Percentiles rank a stretch among this genome's conserved stretches.
These are phyloP conservation scores for Cyclotella baltica DNA, from an alignment of 108 stramenopile species.

Conservation along the genomic window DNA sequence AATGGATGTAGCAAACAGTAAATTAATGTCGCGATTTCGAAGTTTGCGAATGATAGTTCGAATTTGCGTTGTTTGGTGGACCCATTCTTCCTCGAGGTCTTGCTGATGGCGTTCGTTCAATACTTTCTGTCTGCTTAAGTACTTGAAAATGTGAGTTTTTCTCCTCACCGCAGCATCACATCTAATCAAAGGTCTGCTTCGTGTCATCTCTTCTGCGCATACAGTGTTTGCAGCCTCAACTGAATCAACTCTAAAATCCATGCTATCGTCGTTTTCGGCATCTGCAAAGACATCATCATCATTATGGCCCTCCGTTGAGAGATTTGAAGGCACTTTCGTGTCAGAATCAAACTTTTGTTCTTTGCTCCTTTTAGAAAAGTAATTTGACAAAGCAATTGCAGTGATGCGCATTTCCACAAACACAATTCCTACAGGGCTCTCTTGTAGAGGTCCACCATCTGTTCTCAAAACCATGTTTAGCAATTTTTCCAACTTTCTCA, in stretches of 20 bases:
- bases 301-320: neutral
- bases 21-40: conserved; percentile 56
- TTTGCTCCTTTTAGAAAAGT: conserved; percentile 31
- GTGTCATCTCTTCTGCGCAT: neutral
- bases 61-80: conserved; percentile 43
- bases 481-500: conserved; percentile 55
- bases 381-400: conserved; percentile 62
- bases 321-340: neutral
- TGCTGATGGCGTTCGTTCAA: conserved; percentile 1
- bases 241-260: conserved; percentile 6
- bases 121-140: conserved; percentile 26
- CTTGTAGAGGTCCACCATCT: neutral
- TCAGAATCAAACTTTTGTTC: neutral
- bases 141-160: conserved; percentile 59
- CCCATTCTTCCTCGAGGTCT: conserved; percentile 40
- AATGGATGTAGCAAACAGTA: conserved; percentile 72
- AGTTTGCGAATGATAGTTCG: conserved; percentile 52
- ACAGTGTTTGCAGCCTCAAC: neutral
- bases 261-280: conserved; percentile 21
- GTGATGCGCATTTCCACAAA: conserved; percentile 68
- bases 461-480: conserved; percentile 39
- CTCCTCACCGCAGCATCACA: conserved; percentile 52
- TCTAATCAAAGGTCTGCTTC: conserved; percentile 12
- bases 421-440: conserved; percentile 58
- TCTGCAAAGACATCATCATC: conserved; percentile 5